These are phyloP conservation scores for Incumbomyces lentus DNA, from an alignment of 2,329 filamentous ascomycete species.

Conservation along the genomic window DNA sequence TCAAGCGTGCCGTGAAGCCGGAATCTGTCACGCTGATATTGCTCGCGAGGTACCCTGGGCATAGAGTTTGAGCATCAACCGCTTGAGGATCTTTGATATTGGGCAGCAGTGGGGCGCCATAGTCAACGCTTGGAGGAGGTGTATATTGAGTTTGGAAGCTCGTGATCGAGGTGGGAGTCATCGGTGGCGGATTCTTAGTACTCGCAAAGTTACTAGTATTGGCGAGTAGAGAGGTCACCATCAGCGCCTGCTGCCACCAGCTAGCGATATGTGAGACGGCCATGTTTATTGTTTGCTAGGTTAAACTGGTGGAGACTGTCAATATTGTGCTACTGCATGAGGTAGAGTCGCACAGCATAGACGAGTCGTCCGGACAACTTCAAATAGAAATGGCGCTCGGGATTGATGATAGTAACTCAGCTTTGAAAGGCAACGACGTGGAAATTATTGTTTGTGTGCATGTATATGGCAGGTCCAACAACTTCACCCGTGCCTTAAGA, in stretches of 20 bases:
- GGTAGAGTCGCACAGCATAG: not conserved
- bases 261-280: not conserved
- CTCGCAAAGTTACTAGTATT: conserved; percentile 4
- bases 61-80: conserved; percentile 52
- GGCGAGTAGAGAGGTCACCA: conserved; percentile 5
- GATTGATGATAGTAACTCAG: no score
- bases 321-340: not conserved
- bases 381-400: no score
- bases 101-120: conserved; percentile 43
- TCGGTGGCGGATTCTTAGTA: not conserved
- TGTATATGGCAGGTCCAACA: no score
- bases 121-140: conserved; percentile 36
- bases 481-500: no score
- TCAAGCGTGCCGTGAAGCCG: conserved; percentile 44
- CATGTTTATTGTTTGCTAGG: not conserved
- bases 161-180: not conserved
- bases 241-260: not conserved
- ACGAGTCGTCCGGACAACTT: not conserved
- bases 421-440: no score
- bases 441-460: no score
- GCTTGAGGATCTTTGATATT: conserved; percentile 57
- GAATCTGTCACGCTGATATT: conserved; percentile 35
- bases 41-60: conserved; percentile 49
- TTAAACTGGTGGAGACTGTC: no score
- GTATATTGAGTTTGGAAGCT: conserved; percentile 29